phyloP scores from a whole-genome alignment of 805 yeast genomes.

The Maudiozyma serrabonitensis region DNA sequence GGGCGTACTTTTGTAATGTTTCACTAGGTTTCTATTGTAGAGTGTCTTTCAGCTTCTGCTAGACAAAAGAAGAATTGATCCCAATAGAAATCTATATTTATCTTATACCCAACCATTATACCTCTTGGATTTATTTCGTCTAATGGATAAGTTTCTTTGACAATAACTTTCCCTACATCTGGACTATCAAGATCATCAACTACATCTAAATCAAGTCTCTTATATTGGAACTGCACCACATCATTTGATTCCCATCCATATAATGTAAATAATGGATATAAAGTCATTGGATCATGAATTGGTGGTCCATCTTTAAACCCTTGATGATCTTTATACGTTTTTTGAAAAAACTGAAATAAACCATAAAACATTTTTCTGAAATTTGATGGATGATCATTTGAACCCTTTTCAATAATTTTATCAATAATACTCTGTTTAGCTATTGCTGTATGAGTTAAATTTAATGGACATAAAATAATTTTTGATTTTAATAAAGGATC shows the following conservation, averaged over 20 bases:
- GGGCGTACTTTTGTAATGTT: background rate
- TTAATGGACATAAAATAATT: slow-evolving; percentile 51
- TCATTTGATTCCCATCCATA: slow-evolving; percentile 21
- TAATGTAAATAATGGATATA: slow-evolving; percentile 46
- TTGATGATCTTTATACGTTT: slow-evolving; percentile 34
- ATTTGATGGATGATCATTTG: slow-evolving; percentile 22
- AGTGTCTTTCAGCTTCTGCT: slow-evolving; percentile 28
- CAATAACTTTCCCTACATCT: slow-evolving; percentile 48
- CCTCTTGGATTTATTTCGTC: slow-evolving; percentile 22
- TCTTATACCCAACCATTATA: slow-evolving; percentile 31
- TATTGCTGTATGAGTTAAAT: slow-evolving; percentile 58
- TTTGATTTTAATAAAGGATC: slow-evolving; percentile 40
- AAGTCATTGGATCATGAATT: slow-evolving; percentile 71
- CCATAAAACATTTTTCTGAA: slow-evolving; percentile 48
- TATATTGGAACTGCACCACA: slow-evolving; percentile 13
- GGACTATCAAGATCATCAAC: slow-evolving; percentile 33
- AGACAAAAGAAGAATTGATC: slow-evolving; percentile 32
- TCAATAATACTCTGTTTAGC: slow-evolving; percentile 32
- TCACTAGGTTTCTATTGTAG: slow-evolving; percentile 13
- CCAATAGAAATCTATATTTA: slow-evolving; percentile 41
- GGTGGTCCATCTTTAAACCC: slow-evolving; percentile 55
- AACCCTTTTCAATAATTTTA: slow-evolving; percentile 31
- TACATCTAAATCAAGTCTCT: slow-evolving; percentile 21
- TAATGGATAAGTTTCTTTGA: slow-evolving; percentile 24
- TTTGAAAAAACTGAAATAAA: slow-evolving; percentile 42